A percentile compares a stretch with the other conserved stretches of the same genome.
These are phyloP conservation scores for Tausonia pullulans DNA, from an alignment of 1,284 basidiomycete species.

Conservation along the genomic window DNA sequence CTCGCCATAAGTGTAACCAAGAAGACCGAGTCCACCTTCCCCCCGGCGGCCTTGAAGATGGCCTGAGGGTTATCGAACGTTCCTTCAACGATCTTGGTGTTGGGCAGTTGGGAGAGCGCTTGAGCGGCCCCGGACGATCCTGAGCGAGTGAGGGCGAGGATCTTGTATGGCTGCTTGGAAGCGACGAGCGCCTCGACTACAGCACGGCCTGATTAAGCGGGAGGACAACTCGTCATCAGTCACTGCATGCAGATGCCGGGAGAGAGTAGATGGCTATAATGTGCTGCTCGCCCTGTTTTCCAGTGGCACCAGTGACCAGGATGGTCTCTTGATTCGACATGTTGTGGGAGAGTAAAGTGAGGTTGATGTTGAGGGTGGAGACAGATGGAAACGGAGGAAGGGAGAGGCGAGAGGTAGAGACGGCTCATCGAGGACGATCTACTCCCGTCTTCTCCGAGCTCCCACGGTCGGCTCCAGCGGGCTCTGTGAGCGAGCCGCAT, in stretches of 20 bases:
- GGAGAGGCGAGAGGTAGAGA: too few species aligned
- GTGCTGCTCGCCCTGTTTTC: not conserved
- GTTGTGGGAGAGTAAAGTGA: too few species aligned
- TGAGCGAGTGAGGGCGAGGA: constrained; percentile 6
- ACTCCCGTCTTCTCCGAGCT: too few species aligned
- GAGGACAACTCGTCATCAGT: not conserved
- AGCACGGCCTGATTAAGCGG: not conserved
- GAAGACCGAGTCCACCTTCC: not conserved
- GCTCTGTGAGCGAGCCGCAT: too few species aligned
- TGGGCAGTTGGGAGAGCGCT: not conserved
- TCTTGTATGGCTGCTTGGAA: not conserved
- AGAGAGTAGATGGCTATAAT: not conserved
- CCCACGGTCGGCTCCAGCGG: too few species aligned
- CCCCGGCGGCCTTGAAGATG: not conserved
- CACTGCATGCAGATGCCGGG: not conserved
- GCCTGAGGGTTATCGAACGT: not conserved
- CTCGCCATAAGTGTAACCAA: not conserved
- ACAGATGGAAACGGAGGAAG: too few species aligned
- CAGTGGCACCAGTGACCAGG: not conserved
- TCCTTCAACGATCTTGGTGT: not conserved
- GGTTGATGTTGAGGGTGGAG: too few species aligned
- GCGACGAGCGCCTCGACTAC: not conserved
- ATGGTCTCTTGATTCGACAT: too few species aligned
- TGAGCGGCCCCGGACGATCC: not conserved
- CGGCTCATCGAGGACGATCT: too few species aligned